phyloP scores from a whole-genome alignment of 768 basidiomycete species.

The Galerina marginata region DNA sequence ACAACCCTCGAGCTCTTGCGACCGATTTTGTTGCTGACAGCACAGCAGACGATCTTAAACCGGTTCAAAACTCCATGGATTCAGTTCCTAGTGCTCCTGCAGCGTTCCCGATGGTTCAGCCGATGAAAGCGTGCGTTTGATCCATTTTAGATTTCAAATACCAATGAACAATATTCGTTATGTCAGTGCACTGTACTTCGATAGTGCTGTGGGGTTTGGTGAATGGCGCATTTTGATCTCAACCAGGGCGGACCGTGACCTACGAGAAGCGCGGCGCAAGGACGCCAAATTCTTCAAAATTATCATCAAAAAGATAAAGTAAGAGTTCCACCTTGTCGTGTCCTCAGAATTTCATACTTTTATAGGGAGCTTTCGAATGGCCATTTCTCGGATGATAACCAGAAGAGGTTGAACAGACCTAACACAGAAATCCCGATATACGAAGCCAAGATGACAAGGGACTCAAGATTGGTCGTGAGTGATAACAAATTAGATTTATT shows the following conservation, averaged over 20 bases:
- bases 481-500: neutral
- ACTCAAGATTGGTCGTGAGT: slow-evolving; percentile 56
- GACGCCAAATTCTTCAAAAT: slow-evolving; percentile 55
- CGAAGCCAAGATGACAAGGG: slow-evolving; percentile 69
- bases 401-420: slow-evolving; percentile 57
- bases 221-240: slow-evolving; percentile 67
- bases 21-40: neutral
- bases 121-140: slow-evolving; percentile 53
- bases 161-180: neutral
- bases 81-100: slow-evolving; percentile 10
- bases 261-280: slow-evolving; percentile 51
- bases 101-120: slow-evolving; percentile 50
- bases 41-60: neutral
- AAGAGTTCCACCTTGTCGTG: slow-evolving; percentile 14
- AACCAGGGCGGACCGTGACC: slow-evolving; percentile 50
- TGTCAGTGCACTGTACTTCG: slow-evolving; percentile 57
- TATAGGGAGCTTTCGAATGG: slow-evolving; percentile 71
- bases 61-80: neutral
- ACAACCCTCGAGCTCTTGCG: neutral
- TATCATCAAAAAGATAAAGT: slow-evolving; percentile 75
- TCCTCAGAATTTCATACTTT: neutral
- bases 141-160: neutral
- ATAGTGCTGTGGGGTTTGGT: slow-evolving; percentile 64
- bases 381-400: slow-evolving; percentile 71
- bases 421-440: slow-evolving; percentile 60